Evolutionary conservation across 1,284 basidiomycete species (phyloP).

Genomic region (Ceratobasidium sp.): DNA sequence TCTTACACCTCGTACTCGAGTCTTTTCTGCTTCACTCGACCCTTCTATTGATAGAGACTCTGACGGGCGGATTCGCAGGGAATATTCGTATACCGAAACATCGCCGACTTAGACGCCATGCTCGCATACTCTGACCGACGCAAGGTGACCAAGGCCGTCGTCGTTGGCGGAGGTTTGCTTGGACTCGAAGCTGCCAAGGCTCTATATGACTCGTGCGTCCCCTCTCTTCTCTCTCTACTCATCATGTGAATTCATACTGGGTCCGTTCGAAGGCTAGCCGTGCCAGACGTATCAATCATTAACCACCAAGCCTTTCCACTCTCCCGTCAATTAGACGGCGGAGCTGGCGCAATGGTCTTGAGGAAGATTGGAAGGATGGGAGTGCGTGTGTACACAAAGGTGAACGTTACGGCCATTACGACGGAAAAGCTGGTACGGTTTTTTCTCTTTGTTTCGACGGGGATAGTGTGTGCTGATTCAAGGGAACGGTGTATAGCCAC

Average conservation of each 20-base stretch:
- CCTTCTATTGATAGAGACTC: neutral
- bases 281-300: constrained; percentile 63
- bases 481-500: constrained; percentile 27
- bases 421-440: constrained; percentile 48
- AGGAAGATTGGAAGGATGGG: constrained; percentile 73
- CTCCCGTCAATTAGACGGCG: constrained; percentile 75
- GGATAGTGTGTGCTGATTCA: no score
- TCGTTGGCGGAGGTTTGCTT: constrained; percentile 78
- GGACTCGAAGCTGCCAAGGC: constrained; percentile 82
- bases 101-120: constrained; percentile 71
- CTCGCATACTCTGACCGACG: constrained; percentile 64
- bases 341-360: constrained; percentile 75
- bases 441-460: neutral
- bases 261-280: constrained; percentile 47
- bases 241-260: constrained; percentile 43
- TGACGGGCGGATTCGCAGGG: constrained; percentile 54
- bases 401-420: constrained; percentile 60
- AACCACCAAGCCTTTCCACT: constrained; percentile 72
- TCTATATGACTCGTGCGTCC: constrained; percentile 67
- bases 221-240: neutral
- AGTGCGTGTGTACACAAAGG: constrained; percentile 67
- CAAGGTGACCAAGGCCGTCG: constrained; percentile 61
- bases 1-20: constrained; percentile 37
- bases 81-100: constrained; percentile 78
- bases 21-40: neutral